These are phyloP conservation scores for Durotheca rogersii DNA, from an alignment of 495 filamentous ascomycete species.

Conservation along the genomic window DNA sequence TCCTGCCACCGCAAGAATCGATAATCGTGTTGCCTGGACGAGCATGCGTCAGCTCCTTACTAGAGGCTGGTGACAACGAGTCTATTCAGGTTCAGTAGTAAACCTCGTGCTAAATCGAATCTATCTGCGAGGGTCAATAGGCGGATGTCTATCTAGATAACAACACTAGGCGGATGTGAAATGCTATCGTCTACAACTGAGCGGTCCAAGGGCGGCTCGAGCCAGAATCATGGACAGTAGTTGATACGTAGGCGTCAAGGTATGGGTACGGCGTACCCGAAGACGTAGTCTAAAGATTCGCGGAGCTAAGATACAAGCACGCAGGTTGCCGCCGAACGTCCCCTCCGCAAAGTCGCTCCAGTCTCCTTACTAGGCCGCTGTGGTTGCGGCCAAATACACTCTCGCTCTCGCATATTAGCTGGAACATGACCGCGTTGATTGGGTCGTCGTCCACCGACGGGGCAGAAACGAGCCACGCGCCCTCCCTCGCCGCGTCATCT, in stretches of 20 bases:
- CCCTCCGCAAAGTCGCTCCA: neutral
- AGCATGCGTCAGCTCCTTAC: slow-evolving; percentile 17
- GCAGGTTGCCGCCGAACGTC: neutral
- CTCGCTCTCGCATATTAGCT: neutral
- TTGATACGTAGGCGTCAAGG: neutral
- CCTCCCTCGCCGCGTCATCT: slow-evolving; percentile 1
- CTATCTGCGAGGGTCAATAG: too few species aligned
- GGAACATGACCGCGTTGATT: neutral
- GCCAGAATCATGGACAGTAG: too few species aligned
- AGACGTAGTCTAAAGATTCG: neutral
- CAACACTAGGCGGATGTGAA: neutral
- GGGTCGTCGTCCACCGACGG: neutral
- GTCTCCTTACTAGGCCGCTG: neutral
- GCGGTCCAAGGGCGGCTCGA: neutral
- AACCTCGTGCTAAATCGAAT: too few species aligned
- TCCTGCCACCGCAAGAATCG: neutral
- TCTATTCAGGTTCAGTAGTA: neutral
- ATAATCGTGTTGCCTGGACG: slow-evolving; percentile 20
- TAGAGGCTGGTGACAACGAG: slow-evolving; percentile 16
- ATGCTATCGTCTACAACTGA: too few species aligned
- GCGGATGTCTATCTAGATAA: neutral
- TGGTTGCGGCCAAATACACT: neutral
- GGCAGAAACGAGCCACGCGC: slow-evolving; percentile 1
- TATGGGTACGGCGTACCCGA: neutral
- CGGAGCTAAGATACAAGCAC: neutral